Conservation (phyloP, 306 rosid species). For the Rosa multiflora region DNA sequence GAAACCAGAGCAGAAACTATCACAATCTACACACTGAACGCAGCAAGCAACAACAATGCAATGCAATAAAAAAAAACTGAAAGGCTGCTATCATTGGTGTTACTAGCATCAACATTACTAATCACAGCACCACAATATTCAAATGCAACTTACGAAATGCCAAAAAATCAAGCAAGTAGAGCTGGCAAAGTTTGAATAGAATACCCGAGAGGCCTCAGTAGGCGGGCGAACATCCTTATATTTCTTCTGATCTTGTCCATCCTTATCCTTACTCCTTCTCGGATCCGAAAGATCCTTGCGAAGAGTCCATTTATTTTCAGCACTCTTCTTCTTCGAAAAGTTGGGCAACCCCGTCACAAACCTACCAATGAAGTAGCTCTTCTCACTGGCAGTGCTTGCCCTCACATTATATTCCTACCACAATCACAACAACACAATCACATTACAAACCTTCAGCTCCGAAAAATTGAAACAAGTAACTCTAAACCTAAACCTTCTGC, state of each 20-base stretch:
- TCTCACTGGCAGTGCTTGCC: slow-evolving; percentile 65
- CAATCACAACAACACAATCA: slow-evolving; percentile 6
- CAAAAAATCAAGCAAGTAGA: not conserved
- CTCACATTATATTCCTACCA: slow-evolving; percentile 88
- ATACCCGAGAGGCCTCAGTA: slow-evolving; percentile 75
- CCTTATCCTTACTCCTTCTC: slow-evolving; percentile 6
- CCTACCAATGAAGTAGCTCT: slow-evolving; percentile 77
- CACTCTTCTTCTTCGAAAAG: slow-evolving; percentile 83
- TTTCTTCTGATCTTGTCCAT: not conserved
- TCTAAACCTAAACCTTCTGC: slow-evolving; percentile 3
- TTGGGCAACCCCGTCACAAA: slow-evolving; percentile 81
- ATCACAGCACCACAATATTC: not conserved
- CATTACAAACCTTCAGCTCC: slow-evolving; percentile 1
- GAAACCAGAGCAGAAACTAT: not conserved
- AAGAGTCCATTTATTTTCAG: slow-evolving; percentile 85
- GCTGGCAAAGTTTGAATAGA: not conserved
- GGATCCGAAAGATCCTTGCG: slow-evolving; percentile 49
- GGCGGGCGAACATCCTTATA: slow-evolving; percentile 68
- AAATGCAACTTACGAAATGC: not conserved
- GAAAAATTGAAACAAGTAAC: not conserved
- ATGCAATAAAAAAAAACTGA: not conserved
- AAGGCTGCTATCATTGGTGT: not conserved
- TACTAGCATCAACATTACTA: not conserved
- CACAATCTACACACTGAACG: not conserved
- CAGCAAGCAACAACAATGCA: not conserved